Evolutionary conservation across 257 asterid genomes (phyloP), one percentile per base, ranked within the genome.

Genomic region (Cinchona pubescens): DNA sequence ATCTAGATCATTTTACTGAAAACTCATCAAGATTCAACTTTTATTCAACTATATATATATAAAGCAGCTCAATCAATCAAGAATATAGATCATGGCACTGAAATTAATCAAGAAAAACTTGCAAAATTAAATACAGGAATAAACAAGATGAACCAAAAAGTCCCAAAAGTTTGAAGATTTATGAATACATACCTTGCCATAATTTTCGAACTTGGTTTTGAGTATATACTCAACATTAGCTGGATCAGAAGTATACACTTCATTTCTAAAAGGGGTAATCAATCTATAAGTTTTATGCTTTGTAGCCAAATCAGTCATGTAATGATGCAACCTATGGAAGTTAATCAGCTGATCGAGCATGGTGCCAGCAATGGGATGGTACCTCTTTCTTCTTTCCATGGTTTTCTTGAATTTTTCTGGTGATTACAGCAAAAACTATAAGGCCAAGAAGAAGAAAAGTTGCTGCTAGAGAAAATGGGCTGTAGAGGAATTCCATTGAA

Each of bases 331-430:
- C 68, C 91, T 82, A 38, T 76, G 72, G 84, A 88, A 90, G 69
- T 90, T 88, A 23, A 80, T 7, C 48, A 90, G 86, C 79, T 88
- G 92, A 73, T 90, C 76, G 18, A 88, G 48, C 1, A 79, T 59
- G 12, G 94, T 90, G 53, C 94, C 92, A 10, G 81, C 92, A n/a
- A 89, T 72, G 27, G 96, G 96, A 82, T 83, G 96, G 77, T 83
- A 86, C 42, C 70, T 85, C 81, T 75, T 84, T 83, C 60, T 58
- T 77, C 70, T 69, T 79, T 15, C 80, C 80, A 43, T 75, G 55
- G 53, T 75, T 78, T 27, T 67, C 48, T 69, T 58, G 78, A 75
- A 85, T 32, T 71, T 80, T 83, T 3, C 29, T 69, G 62, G 48
- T 75, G 55, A 84, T 58, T 23, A 82, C 2, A 48, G 71, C 65